A percentile compares a stretch with the other conserved stretches of the same genome.
Evolutionary conservation across 139 green algal species (phyloP).

Genomic region (Yamagishiella unicocca): DNA sequence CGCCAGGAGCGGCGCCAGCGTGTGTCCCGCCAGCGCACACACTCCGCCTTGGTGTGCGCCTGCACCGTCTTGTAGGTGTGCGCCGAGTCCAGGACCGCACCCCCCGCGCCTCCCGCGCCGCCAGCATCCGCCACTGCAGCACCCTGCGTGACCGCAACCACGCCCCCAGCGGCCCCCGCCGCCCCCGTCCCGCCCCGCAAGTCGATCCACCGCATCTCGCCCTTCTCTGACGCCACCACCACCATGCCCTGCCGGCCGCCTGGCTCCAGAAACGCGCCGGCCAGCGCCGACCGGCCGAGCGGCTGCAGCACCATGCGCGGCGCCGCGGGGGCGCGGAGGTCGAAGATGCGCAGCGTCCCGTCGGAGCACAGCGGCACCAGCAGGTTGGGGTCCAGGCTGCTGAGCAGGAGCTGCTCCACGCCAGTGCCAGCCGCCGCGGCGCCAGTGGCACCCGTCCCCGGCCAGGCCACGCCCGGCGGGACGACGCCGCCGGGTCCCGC

Average conservation of each 20-base stretch:
- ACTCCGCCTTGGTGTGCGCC: conserved; percentile 82
- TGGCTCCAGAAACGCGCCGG: conserved; percentile 78
- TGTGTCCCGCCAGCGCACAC: conserved; percentile 82
- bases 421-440: not conserved
- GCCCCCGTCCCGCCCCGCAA: conserved; percentile 61
- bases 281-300: conserved; percentile 46
- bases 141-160: not conserved
- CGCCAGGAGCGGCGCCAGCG: conserved; percentile 85
- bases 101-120: not conserved
- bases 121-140: not conserved
- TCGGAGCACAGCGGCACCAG: conserved; percentile 67
- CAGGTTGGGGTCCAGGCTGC: conserved; percentile 58
- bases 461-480: conserved; percentile 26
- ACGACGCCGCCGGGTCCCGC: conserved; percentile 1
- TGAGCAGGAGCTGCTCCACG: conserved; percentile 47
- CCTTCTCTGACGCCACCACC: conserved; percentile 58
- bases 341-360: conserved; percentile 78
- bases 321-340: conserved; percentile 69
- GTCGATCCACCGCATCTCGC: conserved; percentile 87
- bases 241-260: conserved; percentile 59
- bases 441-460: not conserved
- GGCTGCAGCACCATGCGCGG: conserved; percentile 61
- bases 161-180: not conserved
- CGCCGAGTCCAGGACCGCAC: not conserved
- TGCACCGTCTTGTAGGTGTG: conserved; percentile 73